phyloP scores from a whole-genome alignment of 169 alveolate species.

The Blepharisma undulans region DNA sequence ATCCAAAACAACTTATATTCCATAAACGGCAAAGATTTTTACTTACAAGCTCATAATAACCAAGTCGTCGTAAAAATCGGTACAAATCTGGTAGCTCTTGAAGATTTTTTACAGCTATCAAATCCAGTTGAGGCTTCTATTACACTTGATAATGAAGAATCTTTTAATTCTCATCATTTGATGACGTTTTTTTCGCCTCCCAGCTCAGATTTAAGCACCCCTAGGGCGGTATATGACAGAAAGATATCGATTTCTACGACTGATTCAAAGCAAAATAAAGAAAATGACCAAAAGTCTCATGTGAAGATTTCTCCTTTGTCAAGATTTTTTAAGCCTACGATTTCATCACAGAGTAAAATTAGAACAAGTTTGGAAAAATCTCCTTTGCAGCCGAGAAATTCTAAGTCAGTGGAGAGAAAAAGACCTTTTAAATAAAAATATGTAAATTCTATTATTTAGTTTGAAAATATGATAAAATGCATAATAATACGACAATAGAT shows the following conservation, averaged over 20 bases:
- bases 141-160: background rate
- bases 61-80: background rate
- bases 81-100: background rate
- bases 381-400: background rate
- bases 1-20: background rate
- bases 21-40: background rate
- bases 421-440: background rate
- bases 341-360: background rate
- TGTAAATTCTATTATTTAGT: background rate
- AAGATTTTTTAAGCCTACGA: background rate
- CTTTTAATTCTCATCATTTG: background rate
- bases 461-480: too few relatives aligned
- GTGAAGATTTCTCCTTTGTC: background rate
- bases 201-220: background rate
- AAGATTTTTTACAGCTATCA: background rate
- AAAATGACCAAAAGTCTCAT: background rate
- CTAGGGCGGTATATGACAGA: background rate
- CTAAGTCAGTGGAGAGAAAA: background rate
- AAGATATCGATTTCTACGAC: background rate
- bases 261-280: background rate
- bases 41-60: background rate
- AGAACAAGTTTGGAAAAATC: background rate
- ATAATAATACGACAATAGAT: too few relatives aligned
- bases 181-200: background rate
- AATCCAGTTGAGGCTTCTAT: background rate